These are phyloP conservation scores for Lyophyllum semitale DNA, from an alignment of 768 basidiomycete genomes.

Conservation along the genomic window DNA sequence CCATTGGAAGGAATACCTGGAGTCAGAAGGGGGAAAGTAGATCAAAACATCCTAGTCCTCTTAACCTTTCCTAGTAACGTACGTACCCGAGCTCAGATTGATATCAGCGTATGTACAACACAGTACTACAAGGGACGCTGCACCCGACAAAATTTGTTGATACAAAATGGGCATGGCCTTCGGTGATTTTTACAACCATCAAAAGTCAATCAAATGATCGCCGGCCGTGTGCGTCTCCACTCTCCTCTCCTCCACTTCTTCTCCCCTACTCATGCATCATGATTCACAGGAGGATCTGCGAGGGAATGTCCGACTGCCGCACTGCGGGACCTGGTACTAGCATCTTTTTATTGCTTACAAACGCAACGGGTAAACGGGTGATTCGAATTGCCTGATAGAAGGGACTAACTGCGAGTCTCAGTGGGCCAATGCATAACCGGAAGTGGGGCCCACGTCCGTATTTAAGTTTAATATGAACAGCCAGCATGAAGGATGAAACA, in stretches of 20 bases:
- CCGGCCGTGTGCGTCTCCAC: too few relatives aligned
- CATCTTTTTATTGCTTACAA: neutral
- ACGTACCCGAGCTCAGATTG: conserved; percentile 8
- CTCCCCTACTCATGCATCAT: conserved; percentile 3
- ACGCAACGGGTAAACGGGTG: neutral
- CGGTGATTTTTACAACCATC: conserved; percentile 1
- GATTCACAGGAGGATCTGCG: neutral
- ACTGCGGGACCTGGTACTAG: neutral
- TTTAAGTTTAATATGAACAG: neutral
- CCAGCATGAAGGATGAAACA: neutral
- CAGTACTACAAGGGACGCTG: neutral
- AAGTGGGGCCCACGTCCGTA: neutral
- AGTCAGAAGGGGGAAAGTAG: conserved; percentile 1
- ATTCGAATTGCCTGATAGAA: conserved; percentile 7
- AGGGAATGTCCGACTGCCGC: neutral
- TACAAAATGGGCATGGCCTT: neutral
- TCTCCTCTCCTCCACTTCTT: too few relatives aligned
- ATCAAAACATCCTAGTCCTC: conserved; percentile 15
- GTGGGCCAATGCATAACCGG: neutral
- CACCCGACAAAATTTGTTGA: neutral
- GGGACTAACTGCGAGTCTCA: neutral
- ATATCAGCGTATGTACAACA: too few relatives aligned
- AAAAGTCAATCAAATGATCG: conserved; percentile 20
- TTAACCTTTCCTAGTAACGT: conserved; percentile 11
- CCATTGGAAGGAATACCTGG: conserved; percentile 20